These are phyloP conservation scores for Kwoniella newhampshirensis DNA, from an alignment of 768 basidiomycete species.

Conservation along the genomic window DNA sequence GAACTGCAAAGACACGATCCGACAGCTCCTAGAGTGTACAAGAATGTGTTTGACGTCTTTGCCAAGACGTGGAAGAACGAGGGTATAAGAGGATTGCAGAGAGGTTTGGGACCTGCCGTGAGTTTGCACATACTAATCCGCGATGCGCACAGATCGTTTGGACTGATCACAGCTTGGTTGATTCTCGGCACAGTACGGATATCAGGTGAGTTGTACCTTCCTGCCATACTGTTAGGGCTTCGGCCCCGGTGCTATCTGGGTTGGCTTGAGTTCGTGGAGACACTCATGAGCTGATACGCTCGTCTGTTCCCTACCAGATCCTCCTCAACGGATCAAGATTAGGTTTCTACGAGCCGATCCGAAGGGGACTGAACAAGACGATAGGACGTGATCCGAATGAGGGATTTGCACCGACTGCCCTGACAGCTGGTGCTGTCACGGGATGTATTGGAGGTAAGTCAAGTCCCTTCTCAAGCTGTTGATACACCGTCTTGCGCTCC, in stretches of 20 bases:
- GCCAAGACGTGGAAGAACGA: constrained; percentile 85
- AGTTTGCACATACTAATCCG: no score
- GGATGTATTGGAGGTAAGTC: constrained; percentile 82
- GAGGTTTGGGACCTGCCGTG: constrained; percentile 87
- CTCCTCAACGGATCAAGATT: constrained; percentile 87
- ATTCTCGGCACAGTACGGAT: constrained; percentile 79
- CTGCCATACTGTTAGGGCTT: neutral
- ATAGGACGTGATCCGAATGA: constrained; percentile 66
- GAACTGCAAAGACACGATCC: constrained; percentile 72
- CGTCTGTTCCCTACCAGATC: constrained; percentile 59
- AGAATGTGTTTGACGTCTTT: constrained; percentile 80
- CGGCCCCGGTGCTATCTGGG: no score
- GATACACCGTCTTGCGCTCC: no score
- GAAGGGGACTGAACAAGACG: constrained; percentile 66
- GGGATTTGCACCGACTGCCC: constrained; percentile 71
- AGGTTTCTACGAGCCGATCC: constrained; percentile 96
- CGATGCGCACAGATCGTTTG: no score
- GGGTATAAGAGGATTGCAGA: constrained; percentile 85
- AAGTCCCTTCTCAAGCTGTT: neutral
- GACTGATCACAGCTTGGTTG: no score
- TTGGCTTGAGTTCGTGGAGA: neutral
- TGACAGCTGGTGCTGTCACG: constrained; percentile 82
- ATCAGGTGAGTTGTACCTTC: constrained; percentile 66
- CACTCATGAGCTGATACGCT: neutral
- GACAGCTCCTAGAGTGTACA: constrained; percentile 69